phyloP scores from a whole-genome alignment of 768 basidiomycete species.

The Crepidotus variabilis region DNA sequence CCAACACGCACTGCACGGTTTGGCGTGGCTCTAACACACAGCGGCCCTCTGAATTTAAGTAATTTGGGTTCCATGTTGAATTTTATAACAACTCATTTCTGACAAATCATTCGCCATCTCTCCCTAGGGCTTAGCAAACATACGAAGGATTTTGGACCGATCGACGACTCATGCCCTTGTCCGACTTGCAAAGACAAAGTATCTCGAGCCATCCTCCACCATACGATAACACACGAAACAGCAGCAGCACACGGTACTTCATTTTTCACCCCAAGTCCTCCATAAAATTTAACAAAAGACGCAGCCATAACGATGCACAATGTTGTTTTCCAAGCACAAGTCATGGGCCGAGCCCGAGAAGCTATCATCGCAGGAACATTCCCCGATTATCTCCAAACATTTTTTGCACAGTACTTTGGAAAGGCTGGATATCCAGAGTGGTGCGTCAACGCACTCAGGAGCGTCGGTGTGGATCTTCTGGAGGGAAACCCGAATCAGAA shows the following conservation, averaged over 20 bases:
- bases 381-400: slow-evolving; percentile 70
- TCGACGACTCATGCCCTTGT: slow-evolving; percentile 79
- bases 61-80: slow-evolving; percentile 21
- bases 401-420: slow-evolving; percentile 78
- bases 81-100: neutral
- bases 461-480: slow-evolving; percentile 81
- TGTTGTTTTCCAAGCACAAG: slow-evolving; percentile 78
- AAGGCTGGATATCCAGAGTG: slow-evolving; percentile 80
- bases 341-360: slow-evolving; percentile 83
- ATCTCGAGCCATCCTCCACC: slow-evolving; percentile 73
- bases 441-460: slow-evolving; percentile 81
- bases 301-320: slow-evolving; percentile 82
- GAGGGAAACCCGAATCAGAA: slow-evolving; percentile 44
- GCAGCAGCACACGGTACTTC: slow-evolving; percentile 75
- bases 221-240: slow-evolving; percentile 76
- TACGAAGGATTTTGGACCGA: slow-evolving; percentile 61
- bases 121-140: slow-evolving; percentile 65
- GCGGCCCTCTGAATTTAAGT: slow-evolving; percentile 84
- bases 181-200: slow-evolving; percentile 73
- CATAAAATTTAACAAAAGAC: slow-evolving; percentile 8
- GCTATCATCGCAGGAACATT: slow-evolving; percentile 78
- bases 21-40: slow-evolving; percentile 81
- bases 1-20: slow-evolving; percentile 91
- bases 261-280: neutral
- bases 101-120: neutral